Conservation (phyloP, 345 rosid species). For the Boechera retrofracta region DNA sequence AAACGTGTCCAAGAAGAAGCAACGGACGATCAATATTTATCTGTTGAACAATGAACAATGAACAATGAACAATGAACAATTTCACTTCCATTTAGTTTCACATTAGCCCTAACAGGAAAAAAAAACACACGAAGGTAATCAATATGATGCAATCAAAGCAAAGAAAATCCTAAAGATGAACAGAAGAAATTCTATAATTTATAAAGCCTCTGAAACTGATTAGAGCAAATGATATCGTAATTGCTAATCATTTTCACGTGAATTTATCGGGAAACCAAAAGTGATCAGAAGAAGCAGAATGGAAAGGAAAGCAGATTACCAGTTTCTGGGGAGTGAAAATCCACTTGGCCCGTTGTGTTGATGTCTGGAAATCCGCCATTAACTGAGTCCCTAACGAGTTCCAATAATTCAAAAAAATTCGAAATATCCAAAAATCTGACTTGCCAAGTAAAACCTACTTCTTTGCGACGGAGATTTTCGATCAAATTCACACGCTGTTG, state of each 20-base stretch:
- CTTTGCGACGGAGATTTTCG: too few relatives aligned
- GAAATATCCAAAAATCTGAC: background rate
- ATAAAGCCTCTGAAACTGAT: background rate
- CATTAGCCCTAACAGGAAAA: too few relatives aligned
- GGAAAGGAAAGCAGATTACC: conserved; percentile 44
- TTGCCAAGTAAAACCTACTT: background rate
- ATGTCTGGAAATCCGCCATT: conserved; percentile 96
- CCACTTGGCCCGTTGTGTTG: conserved; percentile 93
- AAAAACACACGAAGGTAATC: background rate
- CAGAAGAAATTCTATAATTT: background rate
- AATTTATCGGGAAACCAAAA: conserved; percentile 18
- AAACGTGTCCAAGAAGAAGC: too few relatives aligned
- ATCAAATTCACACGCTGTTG: background rate
- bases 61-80: too few relatives aligned
- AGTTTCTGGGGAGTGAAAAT: conserved; percentile 80
- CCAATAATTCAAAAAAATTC: background rate
- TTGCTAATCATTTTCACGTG: background rate
- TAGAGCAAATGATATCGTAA: background rate
- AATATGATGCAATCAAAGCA: conserved; percentile 18
- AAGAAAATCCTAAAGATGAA: background rate
- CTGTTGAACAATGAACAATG: too few relatives aligned
- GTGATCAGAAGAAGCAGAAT: background rate
- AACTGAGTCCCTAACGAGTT: conserved; percentile 6
- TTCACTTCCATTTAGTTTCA: too few relatives aligned
- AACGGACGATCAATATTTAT: too few relatives aligned